These are phyloP conservation scores for Fagopyrum esculentum DNA, from an alignment of 148 eudicot species.

Conservation along the genomic window DNA sequence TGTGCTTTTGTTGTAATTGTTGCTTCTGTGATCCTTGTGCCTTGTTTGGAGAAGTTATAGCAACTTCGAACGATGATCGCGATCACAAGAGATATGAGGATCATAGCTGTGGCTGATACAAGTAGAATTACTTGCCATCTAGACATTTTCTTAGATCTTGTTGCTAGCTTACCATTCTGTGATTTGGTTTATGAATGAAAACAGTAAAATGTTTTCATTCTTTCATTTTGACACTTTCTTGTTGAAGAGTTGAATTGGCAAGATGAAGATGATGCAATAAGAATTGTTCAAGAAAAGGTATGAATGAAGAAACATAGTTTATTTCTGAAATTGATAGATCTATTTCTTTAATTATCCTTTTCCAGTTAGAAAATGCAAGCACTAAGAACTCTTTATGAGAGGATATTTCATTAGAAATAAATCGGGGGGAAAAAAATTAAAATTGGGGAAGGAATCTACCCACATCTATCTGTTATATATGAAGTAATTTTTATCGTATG, in stretches of 20 bases:
- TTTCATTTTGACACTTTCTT: background rate
- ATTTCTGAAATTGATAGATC: background rate
- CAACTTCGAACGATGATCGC: constrained; percentile 16
- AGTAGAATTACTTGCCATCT: constrained; percentile 24
- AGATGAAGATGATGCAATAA: background rate
- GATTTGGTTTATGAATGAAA: background rate
- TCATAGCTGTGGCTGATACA: constrained; percentile 14
- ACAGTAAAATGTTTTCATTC: background rate
- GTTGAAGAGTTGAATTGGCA: constrained; percentile 1
- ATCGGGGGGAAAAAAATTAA: no score
- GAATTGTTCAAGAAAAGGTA: background rate
- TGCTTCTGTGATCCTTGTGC: constrained; percentile 11
- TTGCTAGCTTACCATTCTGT: background rate
- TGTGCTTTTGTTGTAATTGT: background rate
- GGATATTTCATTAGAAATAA: no score
- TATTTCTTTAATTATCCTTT: background rate
- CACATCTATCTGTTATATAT: no score
- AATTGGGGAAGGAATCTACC: no score
- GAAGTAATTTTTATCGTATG: no score
- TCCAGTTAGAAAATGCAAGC: background rate
- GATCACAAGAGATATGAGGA: constrained; percentile 17
- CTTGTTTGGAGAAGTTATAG: background rate
- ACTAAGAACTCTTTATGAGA: no score
- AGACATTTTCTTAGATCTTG: constrained; percentile 21
- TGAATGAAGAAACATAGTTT: background rate